Base-by-base conservation (phyloP, 2,329 filamentous ascomycete species). In the Cordyceps sp. region DNA sequence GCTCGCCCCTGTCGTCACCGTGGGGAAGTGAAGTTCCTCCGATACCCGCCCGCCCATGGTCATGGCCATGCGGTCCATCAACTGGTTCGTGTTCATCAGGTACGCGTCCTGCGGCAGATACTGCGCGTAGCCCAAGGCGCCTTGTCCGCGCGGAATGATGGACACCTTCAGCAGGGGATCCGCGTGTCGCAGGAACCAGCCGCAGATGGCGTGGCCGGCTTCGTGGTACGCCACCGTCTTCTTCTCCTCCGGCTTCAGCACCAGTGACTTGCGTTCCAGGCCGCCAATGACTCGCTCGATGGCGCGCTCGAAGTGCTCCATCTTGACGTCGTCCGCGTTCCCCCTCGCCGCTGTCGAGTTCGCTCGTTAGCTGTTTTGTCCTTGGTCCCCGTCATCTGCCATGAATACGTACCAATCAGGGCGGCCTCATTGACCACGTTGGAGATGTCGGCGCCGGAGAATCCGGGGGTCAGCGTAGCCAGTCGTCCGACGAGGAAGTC, bases 11-110 rank as follows among this genome's bases (percentile, higher is more conserved):
- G 82, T 90, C 2, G 90, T 98, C 15, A 98, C 90, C 0, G 85
- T 93, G 22, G 90, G 78, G 58, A 98, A 98, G 59, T 98, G 88
- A 7, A 98, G 62, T 57, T 98, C 90, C 59, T 98, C 90, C 15
- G 80, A 90, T 17, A 98, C 81, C 42, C 90, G 84, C 2, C 90
- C 90, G 44, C 86, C 90, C 34, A 98, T 76, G 3, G 88, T 94
- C 90, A 98, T 98, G 41, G 90, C 90, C 90, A 98, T 98, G 44
- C 90, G 85, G 55, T 98, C 90, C 83, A 96, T 93, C 26, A 98
- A 67, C 59, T 98, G 90, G 52, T 86, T 78, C 40, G 83, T 78
- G 49, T 79, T 93, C 86, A 98, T 90, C 40, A 98, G 70, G 54
- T 96, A 96, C 8, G 83, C 84, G 50, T 98, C 90, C 16, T 78